Base-by-base conservation (phyloP, 129 eudicot species). In the Flaveria brownii region DNA sequence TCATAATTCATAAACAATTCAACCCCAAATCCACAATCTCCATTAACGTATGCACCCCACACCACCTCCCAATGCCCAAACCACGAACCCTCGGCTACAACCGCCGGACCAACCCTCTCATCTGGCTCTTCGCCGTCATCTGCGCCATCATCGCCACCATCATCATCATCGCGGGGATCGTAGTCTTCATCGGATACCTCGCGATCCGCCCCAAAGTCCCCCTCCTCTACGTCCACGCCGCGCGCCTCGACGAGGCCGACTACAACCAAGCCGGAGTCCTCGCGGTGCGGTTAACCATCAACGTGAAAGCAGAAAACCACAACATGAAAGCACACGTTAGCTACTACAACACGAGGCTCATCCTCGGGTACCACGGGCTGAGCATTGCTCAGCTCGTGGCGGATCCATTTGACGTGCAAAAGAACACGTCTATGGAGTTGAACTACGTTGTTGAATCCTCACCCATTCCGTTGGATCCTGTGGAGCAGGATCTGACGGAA, bases 61-160 rank as follows among this genome's bases (percentile, higher is more conserved):
- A 8, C 84, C 62, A 20, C 71, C 73, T 45, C 63, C 56, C 82
- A 73, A 88, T 85, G 90, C 81, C 80, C 11, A 82, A 86, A 64
- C 82, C 39, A 74, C 65, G 51, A 2, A 79, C 64, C 1, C 57
- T 74, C 41, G 41, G 41, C 41, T 36, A 36, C 6, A 43, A 46
- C 41, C 86, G 84, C 70, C 88, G 80, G 47, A 92, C 98, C 76
- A 80, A 80, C 71, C 86, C 86, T 0, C 30, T 86, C 36, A 82
- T 89, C 45, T 92, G 98, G 98, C 76, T 68, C 72, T 79, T 77
- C 1, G 96, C 96, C 61, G 64, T 86, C 49, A 71, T 88, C 73
- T 86, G 91, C 70, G 84, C 90, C 75, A 23, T 86, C 4, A 5
- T 89, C 15, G 78, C 90, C 22, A 69, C 74, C 52, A 66, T 81